Base-by-base conservation (phyloP, 345 rosid species). In the Firmiana major region DNA sequence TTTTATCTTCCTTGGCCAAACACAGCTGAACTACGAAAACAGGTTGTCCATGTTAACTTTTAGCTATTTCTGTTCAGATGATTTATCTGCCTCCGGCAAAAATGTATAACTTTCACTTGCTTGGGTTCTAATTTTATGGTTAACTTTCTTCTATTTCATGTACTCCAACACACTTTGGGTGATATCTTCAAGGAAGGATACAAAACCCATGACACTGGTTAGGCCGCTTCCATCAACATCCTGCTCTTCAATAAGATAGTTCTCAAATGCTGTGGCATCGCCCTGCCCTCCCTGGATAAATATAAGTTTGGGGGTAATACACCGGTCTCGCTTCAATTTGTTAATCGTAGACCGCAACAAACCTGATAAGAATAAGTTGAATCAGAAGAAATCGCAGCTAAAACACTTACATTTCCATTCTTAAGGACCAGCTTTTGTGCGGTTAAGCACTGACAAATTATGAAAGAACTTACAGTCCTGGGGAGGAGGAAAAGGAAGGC, bases 241-340 rank as follows among this genome's bases (percentile, higher is more conserved):
- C 79, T 93, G 99, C 78, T 96, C 99, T 87, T 96, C 99, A 0
- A 96, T 93, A 26, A 96, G 97, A 79, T 90, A 92, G 87, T 85
- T 91, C 87, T 96, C 98, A 40, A 93, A 93, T 3, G 79, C 86
- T 0, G 98, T 85, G 62, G 98, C 98, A 78, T 93, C 97, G 0
- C 90, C 94, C 67, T 89, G 91, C 79, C 93, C 98, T 81, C 93
- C 98, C 59, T 86, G 88, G 55, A 96, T 88, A 79, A 96, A 93
- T 77, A 89, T 77, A 53, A 96, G 91, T 81, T 88, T 96, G 4
- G 98, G 97, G 63, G 98, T 93, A 75, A 96, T 89, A 77, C 90
- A 88, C 76, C 98, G 86, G 7, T 87, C 97, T 87, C 93, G 94
- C 89, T 96, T 96, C 89, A 93, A 79, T 85, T 84, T 86, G 87